Evolutionary conservation across 768 basidiomycete species (phyloP).

Genomic region (Lanmaoa rubissima): DNA sequence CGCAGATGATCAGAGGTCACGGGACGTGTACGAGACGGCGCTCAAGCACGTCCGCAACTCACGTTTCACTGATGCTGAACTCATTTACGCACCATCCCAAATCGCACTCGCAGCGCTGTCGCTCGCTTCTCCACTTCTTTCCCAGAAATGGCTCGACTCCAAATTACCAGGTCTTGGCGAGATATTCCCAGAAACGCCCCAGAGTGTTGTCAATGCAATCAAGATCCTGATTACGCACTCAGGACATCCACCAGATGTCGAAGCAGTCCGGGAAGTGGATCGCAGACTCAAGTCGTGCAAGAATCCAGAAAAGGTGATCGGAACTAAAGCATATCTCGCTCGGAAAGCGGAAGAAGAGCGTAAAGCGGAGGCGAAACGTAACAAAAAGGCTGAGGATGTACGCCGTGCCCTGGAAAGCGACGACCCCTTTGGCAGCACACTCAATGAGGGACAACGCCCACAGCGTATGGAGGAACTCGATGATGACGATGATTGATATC

Average conservation of each 20-base stretch:
- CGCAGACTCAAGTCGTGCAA: slow-evolving; percentile 83
- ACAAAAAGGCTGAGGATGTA: slow-evolving; percentile 53
- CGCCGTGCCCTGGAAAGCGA: slow-evolving; percentile 45
- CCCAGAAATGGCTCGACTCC: slow-evolving; percentile 56
- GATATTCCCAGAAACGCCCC: slow-evolving; percentile 21
- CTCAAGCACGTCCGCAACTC: slow-evolving; percentile 69
- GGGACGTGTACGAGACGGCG: slow-evolving; percentile 62
- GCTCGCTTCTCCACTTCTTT: slow-evolving; percentile 58
- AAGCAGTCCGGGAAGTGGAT: slow-evolving; percentile 86
- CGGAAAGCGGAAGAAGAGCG: slow-evolving; percentile 72
- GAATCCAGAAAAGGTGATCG: slow-evolving; percentile 93
- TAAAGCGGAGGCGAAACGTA: slow-evolving; percentile 66
- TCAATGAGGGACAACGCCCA: slow-evolving; percentile 36
- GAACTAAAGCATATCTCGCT: slow-evolving; percentile 77
- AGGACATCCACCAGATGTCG: slow-evolving; percentile 70
- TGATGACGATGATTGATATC: slow-evolving; percentile 44
- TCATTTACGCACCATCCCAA: slow-evolving; percentile 91
- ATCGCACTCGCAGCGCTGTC: slow-evolving; percentile 83
- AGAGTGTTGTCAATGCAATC: slow-evolving; percentile 43
- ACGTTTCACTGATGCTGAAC: slow-evolving; percentile 86
- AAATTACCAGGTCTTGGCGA: slow-evolving; percentile 29
- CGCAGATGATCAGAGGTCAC: slow-evolving; percentile 45
- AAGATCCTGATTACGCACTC: slow-evolving; percentile 51
- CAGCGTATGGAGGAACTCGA: slow-evolving; percentile 36
- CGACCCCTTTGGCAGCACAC: slow-evolving; percentile 71